Evolutionary conservation across 371 early-diverging fungal genomes (phyloP).

Genomic region (Coemansia sp.): DNA sequence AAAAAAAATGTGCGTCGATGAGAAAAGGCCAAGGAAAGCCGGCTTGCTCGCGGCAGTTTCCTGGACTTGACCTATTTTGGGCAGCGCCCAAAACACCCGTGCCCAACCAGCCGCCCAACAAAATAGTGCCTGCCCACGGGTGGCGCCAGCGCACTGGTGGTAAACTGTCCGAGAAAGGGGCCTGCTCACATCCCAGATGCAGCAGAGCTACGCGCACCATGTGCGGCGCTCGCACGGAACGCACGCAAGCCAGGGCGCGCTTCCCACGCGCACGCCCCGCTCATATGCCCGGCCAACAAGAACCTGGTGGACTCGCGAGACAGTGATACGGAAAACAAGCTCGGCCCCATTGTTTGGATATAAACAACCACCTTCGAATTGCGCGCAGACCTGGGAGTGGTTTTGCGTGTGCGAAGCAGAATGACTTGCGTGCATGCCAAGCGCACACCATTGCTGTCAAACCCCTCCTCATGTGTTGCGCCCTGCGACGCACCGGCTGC

Average conservation of each 20-base stretch:
- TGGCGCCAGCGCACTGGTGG: not conserved
- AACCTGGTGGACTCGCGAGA: no score
- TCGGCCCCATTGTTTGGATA: no score
- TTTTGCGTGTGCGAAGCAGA: no score
- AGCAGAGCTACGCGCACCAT: not conserved
- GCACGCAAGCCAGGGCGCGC: not conserved
- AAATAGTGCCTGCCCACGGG: not conserved
- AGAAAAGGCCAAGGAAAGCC: not conserved
- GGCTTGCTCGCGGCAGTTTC: not conserved
- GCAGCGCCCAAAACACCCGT: slow-evolving; percentile 1
- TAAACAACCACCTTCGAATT: no score
- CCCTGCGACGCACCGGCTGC: no score
- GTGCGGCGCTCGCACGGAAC: not conserved
- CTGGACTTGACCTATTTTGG: not conserved
- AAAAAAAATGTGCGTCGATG: not conserved
- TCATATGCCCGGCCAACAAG: not conserved
- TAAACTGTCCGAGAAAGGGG: not conserved
- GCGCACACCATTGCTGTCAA: no score
- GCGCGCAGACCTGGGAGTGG: no score
- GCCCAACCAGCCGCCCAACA: not conserved
- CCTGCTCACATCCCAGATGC: not conserved
- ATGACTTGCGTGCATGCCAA: no score
- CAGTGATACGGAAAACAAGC: no score
- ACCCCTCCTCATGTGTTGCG: no score
- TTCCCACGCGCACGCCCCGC: slow-evolving; percentile 4